Evolutionary conservation across 768 basidiomycete species (phyloP).

Genomic region (Calocybe indica): DNA sequence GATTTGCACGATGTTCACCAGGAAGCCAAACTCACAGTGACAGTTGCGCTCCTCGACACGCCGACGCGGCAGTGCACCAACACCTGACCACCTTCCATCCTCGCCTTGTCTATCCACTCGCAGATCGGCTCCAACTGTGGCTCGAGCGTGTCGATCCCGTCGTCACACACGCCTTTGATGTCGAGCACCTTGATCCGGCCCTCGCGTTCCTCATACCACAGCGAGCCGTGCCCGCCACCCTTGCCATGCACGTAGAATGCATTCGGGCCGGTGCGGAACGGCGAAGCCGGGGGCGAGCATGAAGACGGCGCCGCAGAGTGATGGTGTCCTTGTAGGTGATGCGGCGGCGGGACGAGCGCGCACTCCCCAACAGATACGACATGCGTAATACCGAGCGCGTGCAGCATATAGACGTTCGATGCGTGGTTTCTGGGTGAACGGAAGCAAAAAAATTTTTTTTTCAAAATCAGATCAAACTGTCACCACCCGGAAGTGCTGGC

Average conservation of each 20-base stretch:
- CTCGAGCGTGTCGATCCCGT: conserved; percentile 92
- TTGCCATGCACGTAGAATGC: conserved; percentile 38
- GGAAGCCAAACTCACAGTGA: conserved; percentile 52
- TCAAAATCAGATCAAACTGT: background rate
- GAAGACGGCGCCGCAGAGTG: background rate
- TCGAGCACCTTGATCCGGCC: conserved; percentile 89
- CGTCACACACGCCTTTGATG: conserved; percentile 90
- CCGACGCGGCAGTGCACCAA: conserved; percentile 99
- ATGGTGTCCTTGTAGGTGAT: conserved; percentile 24
- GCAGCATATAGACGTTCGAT: conserved; percentile 91
- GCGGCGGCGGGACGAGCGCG: conserved; percentile 75
- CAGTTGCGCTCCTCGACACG: conserved; percentile 91
- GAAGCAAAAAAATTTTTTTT: background rate
- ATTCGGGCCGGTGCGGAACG: conserved; percentile 21
- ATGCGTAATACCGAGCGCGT: conserved; percentile 92
- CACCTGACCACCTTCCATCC: conserved; percentile 79
- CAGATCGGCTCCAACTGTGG: conserved; percentile 86
- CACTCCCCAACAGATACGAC: conserved; percentile 97
- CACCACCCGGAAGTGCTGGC: too few relatives aligned
- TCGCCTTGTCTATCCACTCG: conserved; percentile 88
- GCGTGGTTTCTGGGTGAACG: conserved; percentile 72
- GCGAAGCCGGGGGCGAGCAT: conserved; percentile 7
- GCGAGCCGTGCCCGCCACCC: conserved; percentile 56
- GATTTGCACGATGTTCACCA: background rate
- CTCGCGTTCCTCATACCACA: conserved; percentile 85